These are phyloP conservation scores for Chromera velia DNA, from an alignment of 73 alveolate genomes.

Conservation along the genomic window DNA sequence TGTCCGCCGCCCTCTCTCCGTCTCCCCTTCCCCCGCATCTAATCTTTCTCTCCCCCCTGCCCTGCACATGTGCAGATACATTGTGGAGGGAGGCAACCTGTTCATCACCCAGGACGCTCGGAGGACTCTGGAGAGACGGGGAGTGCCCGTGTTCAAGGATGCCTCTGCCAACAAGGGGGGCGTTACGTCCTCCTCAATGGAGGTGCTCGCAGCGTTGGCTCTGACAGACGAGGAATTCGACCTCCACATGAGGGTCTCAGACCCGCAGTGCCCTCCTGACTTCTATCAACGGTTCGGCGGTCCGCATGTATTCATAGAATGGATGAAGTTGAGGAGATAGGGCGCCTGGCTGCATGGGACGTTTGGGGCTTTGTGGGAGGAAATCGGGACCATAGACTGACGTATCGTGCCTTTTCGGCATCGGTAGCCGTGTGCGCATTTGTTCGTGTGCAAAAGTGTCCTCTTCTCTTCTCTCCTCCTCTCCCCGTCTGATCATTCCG, in stretches of 20 bases:
- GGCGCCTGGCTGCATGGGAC: too few relatives aligned
- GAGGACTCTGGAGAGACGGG: conserved; percentile 17
- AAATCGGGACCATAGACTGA: too few relatives aligned
- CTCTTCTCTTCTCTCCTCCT: neutral
- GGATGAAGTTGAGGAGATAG: too few relatives aligned
- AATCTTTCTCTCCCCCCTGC: neutral
- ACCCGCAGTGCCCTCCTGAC: too few relatives aligned
- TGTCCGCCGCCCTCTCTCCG: too few relatives aligned
- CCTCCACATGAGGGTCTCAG: neutral
- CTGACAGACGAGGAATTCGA: conserved; percentile 17
- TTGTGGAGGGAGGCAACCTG: conserved; percentile 42
- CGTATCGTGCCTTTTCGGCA: too few relatives aligned
- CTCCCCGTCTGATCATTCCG: neutral
- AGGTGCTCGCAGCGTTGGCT: conserved; percentile 34
- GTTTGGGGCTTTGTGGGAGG: too few relatives aligned
- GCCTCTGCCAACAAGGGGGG: conserved; percentile 47
- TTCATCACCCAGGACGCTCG: conserved; percentile 28
- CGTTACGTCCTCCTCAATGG: conserved; percentile 31
- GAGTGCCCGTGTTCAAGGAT: conserved; percentile 36
- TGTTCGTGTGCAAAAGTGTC: too few relatives aligned
- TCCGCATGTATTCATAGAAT: too few relatives aligned
- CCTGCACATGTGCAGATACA: neutral
- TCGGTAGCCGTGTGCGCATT: too few relatives aligned
- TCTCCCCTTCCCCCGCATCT: too few relatives aligned
- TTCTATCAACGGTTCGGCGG: too few relatives aligned